phyloP scores from a whole-genome alignment of 768 basidiomycete genomes.

The Lactarius akahatsu region DNA sequence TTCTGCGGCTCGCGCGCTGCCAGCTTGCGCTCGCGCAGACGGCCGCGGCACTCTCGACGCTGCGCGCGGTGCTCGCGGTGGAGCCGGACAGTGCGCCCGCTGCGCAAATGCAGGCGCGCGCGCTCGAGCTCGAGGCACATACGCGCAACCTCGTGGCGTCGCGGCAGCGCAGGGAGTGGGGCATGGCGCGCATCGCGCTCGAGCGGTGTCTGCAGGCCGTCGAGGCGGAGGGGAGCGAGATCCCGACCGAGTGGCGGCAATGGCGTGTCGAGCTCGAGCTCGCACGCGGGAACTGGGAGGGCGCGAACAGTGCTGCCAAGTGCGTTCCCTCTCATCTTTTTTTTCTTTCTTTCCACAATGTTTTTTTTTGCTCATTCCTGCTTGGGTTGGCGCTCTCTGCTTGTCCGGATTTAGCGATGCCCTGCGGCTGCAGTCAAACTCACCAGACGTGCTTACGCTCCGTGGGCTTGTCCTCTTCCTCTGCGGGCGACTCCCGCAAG shows the following conservation, averaged over 20 bases:
- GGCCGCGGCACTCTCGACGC: conserved; percentile 61
- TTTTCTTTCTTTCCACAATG: neutral
- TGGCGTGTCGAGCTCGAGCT: conserved; percentile 81
- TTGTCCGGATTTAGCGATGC: conserved; percentile 54
- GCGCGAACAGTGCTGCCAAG: conserved; percentile 74
- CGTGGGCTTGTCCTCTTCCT: conserved; percentile 81
- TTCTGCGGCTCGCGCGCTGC: conserved; percentile 79
- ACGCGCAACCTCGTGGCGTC: conserved; percentile 62
- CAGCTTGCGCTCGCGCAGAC: conserved; percentile 77
- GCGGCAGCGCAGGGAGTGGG: conserved; percentile 65
- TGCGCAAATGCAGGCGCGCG: conserved; percentile 56
- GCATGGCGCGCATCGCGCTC: conserved; percentile 71
- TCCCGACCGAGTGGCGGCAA: conserved; percentile 75
- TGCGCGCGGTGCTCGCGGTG: conserved; percentile 51
- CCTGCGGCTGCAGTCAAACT: conserved; percentile 65
- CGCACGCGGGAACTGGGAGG: conserved; percentile 67
- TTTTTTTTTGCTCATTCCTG: neutral
- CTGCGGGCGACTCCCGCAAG: conserved; percentile 64
- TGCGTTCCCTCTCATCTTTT: conserved; percentile 39
- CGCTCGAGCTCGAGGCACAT: conserved; percentile 61
- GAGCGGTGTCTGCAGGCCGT: conserved; percentile 74
- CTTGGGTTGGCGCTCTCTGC: neutral
- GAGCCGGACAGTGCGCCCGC: conserved; percentile 16
- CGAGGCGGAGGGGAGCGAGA: conserved; percentile 72
- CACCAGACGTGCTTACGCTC: conserved; percentile 75